Conservation (phyloP, 352 stramenopile species). For the Globisporangium heterothallicum region DNA sequence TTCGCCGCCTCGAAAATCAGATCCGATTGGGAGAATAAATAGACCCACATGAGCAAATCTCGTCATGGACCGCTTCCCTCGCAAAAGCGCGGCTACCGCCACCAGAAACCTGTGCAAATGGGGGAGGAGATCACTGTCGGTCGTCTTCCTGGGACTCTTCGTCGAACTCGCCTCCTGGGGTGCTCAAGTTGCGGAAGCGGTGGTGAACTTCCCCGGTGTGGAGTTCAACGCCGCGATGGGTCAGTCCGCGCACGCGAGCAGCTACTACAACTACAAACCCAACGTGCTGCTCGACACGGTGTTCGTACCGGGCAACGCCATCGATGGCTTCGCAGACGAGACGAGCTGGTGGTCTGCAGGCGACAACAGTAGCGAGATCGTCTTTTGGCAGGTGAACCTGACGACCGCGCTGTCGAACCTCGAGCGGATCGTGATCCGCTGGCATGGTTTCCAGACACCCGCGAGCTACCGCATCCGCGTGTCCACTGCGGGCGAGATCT, state of each 20-base stretch:
- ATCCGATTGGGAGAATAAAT: too few species aligned
- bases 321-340: conserved; percentile 63
- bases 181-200: conserved; percentile 9
- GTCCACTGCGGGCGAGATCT: conserved; percentile 53
- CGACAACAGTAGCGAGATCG: conserved; percentile 25
- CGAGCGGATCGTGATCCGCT: conserved; percentile 62
- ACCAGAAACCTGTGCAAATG: too few species aligned
- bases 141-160: too few species aligned
- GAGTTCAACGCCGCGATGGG: conserved; percentile 63
- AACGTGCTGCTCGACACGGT: conserved; percentile 55
- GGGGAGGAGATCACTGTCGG: too few species aligned
- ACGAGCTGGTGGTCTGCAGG: conserved; percentile 79
- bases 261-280: conserved; percentile 67
- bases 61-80: too few species aligned
- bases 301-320: conserved; percentile 58
- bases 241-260: conserved; percentile 50
- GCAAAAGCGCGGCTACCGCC: too few species aligned
- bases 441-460: conserved; percentile 68
- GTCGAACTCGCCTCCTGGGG: too few species aligned
- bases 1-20: too few species aligned
- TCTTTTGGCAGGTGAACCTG: conserved; percentile 80
- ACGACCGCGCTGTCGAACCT: conserved; percentile 34
- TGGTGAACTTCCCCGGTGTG: conserved; percentile 54
- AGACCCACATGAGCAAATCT: too few species aligned
- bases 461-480: conserved; percentile 52